These are phyloP conservation scores for Colletotrichum salicis DNA, from an alignment of 2,329 filamentous ascomycete genomes.

Conservation along the genomic window DNA sequence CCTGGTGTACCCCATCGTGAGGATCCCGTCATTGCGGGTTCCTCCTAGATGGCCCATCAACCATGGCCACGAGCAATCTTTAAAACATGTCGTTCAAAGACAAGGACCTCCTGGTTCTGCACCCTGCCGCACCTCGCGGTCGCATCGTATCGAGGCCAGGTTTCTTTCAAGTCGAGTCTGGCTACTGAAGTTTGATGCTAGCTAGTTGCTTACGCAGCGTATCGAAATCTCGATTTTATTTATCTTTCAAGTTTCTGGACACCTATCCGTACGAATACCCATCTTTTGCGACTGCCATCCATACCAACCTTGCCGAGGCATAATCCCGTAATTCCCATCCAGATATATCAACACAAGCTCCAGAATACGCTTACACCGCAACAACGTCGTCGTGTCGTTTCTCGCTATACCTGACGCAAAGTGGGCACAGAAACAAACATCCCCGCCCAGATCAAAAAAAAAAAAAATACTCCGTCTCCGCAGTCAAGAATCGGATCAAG, in stretches of 20 bases:
- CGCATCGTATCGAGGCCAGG: slow-evolving; percentile 13
- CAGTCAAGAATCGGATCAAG: slow-evolving; percentile 15
- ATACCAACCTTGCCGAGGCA: not conserved
- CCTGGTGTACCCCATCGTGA: not conserved
- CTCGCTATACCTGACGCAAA: not conserved
- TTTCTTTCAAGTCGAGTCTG: slow-evolving; percentile 4
- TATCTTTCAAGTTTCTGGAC: not conserved
- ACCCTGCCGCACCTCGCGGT: slow-evolving; percentile 12
- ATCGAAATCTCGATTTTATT: not conserved
- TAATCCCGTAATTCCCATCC: not conserved
- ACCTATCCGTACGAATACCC: not conserved
- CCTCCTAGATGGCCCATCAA: not conserved
- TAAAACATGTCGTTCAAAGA: slow-evolving; percentile 1
- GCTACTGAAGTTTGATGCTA: not conserved
- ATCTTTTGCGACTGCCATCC: not conserved
- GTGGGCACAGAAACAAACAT: slow-evolving; percentile 25
- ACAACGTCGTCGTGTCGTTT: slow-evolving; percentile 2
- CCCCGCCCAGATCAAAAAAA: slow-evolving; percentile 11
- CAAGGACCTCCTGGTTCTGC: slow-evolving; percentile 7
- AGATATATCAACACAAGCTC: not conserved
- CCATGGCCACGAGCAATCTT: not conserved
- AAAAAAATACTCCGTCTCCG: slow-evolving; percentile 11
- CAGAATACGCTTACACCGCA: slow-evolving; percentile 18
- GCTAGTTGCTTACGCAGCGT: not conserved
- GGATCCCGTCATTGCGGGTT: slow-evolving; percentile 12